Base-by-base conservation (phyloP, 164 flowering plant genomes). In the Paratinospora sagittata region DNA sequence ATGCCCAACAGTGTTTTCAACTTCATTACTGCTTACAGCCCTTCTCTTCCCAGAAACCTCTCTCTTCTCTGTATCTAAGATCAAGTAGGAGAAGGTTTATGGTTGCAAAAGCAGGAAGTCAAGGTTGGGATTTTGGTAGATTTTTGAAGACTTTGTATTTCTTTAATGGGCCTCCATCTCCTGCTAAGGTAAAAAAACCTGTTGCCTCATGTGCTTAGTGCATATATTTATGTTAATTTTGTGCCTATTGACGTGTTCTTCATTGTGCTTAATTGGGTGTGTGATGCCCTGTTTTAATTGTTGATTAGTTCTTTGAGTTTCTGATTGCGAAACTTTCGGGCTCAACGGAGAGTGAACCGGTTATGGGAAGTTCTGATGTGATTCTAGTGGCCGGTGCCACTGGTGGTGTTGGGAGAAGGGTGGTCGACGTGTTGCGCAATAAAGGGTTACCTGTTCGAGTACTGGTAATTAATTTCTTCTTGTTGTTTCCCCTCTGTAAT, bases 401-500 rank as follows among this genome's bases (percentile, higher is more conserved):
- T 62, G 98, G 98, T 66, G 98, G 98, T 71, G 98, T 95, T 37
- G 98, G 98, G 24, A 78, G 92, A 81, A 87, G 98, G 70, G 97
- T 90, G n/a, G 94, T 95, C 64, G 87, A 90, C 71, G 75, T 86
- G 69, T 76, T 92, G 71, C 82, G 86, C 68, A 86, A 84, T 65
- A 90, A 88, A 79, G 96, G 97, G 58, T 70, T 85, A 21, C 91
- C 91, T 0, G 91, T 90, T 69, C 85, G 92, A 76, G 93, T 80
- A 14, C 81, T 95, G 97, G 98, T 95, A 90, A 61, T 65, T 27
- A n/a, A 57, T 30, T 61, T 76, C 27, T 74, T 60, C 8, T 26
- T 23, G 19, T 36, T 49, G n/a, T 68, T 16, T 34, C 39, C n/a
- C 23, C 27, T 17, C 26, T 17, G 60, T 52, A 17, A 19, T 52